phyloP scores from a whole-genome alignment of 2,329 filamentous ascomycete genomes.

The Diaporthe caulivora region DNA sequence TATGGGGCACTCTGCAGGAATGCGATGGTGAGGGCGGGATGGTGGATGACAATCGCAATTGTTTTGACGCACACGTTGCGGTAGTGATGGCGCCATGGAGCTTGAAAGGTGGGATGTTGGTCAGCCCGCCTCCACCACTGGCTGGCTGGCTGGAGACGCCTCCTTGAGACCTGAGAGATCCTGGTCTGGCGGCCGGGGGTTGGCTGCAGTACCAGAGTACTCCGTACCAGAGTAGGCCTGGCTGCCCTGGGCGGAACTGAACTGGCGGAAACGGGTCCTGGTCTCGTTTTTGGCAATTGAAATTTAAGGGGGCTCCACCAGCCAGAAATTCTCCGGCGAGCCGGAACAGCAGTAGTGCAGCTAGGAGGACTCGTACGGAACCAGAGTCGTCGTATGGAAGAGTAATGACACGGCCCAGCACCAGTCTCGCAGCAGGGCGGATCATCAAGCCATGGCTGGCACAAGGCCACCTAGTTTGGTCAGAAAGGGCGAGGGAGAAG shows the following conservation, averaged over 20 bases:
- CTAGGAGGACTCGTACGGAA: too few relatives aligned
- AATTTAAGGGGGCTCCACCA: conserved; percentile 34
- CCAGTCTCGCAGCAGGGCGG: neutral
- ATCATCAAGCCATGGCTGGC: conserved; percentile 23
- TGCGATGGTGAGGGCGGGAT: neutral
- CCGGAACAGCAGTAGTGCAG: too few relatives aligned
- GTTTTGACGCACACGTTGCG: conserved; percentile 7
- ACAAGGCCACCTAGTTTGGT: neutral
- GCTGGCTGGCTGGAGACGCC: conserved; percentile 18
- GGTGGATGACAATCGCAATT: conserved; percentile 9
- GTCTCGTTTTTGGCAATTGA: conserved; percentile 30
- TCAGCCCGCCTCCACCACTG: neutral
- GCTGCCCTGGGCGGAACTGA: neutral
- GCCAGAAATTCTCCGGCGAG: conserved; percentile 24
- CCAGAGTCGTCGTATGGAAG: too few relatives aligned
- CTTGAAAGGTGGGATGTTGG: conserved; percentile 4
- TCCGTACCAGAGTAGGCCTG: too few relatives aligned
- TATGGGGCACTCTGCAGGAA: too few relatives aligned
- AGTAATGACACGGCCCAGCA: conserved; percentile 6
- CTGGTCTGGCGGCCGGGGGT: conserved; percentile 1
- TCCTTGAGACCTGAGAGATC: conserved; percentile 2
- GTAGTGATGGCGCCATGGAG: conserved; percentile 17
- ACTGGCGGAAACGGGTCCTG: conserved; percentile 1
- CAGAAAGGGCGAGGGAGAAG: conserved; percentile 5
- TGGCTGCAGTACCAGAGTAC: neutral